Conservation (phyloP, 2,329 filamentous ascomycete genomes). For the Cercospora sojina region DNA sequence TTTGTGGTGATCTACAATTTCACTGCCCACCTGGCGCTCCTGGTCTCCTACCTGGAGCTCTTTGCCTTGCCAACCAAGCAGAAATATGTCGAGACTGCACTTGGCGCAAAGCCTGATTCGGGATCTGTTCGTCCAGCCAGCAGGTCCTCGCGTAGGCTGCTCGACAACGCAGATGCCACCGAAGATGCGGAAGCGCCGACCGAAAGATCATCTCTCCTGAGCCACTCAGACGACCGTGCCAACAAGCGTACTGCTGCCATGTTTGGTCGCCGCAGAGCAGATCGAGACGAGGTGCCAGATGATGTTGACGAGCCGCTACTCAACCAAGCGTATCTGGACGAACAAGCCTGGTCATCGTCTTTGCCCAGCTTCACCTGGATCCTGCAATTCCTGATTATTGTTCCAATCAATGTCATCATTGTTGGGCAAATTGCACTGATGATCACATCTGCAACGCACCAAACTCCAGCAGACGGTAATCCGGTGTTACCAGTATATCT, state of each 20-base stretch:
- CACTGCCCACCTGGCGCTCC: slow-evolving; percentile 68
- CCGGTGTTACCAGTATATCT: slow-evolving; percentile 70
- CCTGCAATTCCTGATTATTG: slow-evolving; percentile 77
- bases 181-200: slow-evolving; percentile 40
- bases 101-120: slow-evolving; percentile 33
- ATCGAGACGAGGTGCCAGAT: slow-evolving; percentile 36
- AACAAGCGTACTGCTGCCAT: slow-evolving; percentile 26
- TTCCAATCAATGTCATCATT: slow-evolving; percentile 74
- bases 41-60: slow-evolving; percentile 76
- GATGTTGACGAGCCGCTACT: slow-evolving; percentile 34
- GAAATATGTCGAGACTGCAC: slow-evolving; percentile 63
- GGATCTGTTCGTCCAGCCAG: slow-evolving; percentile 32
- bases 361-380: slow-evolving; percentile 86
- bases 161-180: slow-evolving; percentile 20
- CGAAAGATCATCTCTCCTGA: slow-evolving; percentile 59
- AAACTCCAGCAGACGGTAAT: slow-evolving; percentile 83
- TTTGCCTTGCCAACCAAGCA: slow-evolving; percentile 70
- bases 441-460: slow-evolving; percentile 68
- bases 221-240: slow-evolving; percentile 41
- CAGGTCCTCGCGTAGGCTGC: slow-evolving; percentile 30
- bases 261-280: slow-evolving; percentile 49
- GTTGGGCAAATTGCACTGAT: slow-evolving; percentile 74
- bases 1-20: slow-evolving; percentile 77
- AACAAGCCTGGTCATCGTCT: slow-evolving; percentile 81
- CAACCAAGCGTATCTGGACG: slow-evolving; percentile 58